Conservation (phyloP, 2,329 filamentous ascomycete species). For the Talaromyces piceae region DNA sequence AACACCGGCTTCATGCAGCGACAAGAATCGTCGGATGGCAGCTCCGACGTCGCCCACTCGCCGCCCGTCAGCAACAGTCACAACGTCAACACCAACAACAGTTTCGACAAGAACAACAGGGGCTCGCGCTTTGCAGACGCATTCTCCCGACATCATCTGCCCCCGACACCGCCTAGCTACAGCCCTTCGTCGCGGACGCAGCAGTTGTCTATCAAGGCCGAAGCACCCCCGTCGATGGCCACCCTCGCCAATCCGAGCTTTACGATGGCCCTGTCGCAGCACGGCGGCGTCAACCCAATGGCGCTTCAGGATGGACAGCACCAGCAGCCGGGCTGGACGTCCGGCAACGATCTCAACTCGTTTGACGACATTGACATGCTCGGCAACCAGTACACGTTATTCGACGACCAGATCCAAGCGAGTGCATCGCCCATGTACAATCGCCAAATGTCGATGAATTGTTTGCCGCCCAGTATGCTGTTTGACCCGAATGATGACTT, state of each 20-base stretch:
- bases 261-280: conserved; percentile 21
- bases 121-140: conserved; percentile 9
- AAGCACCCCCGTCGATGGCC: conserved; percentile 6
- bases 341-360: not conserved
- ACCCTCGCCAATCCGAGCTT: conserved; percentile 12
- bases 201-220: conserved; percentile 21
- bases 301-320: conserved; percentile 26
- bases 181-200: conserved; percentile 27
- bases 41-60: conserved; percentile 49
- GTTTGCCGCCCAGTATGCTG: conserved; percentile 22
- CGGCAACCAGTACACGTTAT: conserved; percentile 7
- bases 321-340: conserved; percentile 7
- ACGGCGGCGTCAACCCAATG: conserved; percentile 30
- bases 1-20: conserved; percentile 45
- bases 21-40: conserved; percentile 50
- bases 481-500: conserved; percentile 32
- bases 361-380: conserved; percentile 11
- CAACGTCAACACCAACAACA: conserved; percentile 2
- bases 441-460: conserved; percentile 28
- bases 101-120: conserved; percentile 3
- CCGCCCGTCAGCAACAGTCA: conserved; percentile 19
- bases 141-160: conserved; percentile 20
- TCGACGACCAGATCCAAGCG: conserved; percentile 24
- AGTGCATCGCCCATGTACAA: conserved; percentile 24
- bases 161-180: conserved; percentile 35